Conservation (phyloP, 2,329 filamentous ascomycete species). For the Aspergillus quadrilineatus region DNA sequence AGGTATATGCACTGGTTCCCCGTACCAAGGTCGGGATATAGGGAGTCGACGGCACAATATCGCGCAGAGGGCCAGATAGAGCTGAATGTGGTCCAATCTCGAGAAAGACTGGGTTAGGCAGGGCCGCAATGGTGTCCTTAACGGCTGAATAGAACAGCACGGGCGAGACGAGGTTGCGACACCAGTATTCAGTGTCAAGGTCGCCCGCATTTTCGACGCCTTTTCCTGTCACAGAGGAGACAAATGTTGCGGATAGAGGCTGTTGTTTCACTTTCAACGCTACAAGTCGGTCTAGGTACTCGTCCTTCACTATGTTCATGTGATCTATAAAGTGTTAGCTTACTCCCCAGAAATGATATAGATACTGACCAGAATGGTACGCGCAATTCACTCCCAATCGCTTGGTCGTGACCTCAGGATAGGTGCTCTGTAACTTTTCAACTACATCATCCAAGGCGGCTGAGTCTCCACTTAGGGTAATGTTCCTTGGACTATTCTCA, state of each 20-base stretch:
- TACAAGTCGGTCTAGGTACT: background rate
- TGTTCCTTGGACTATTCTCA: background rate
- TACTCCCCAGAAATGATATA: background rate
- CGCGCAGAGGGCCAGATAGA: slow-evolving; percentile 31
- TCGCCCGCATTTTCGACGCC: background rate
- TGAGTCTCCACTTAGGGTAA: background rate
- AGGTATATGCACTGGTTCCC: slow-evolving; percentile 2
- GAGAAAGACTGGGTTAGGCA: slow-evolving; percentile 22
- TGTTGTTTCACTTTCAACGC: background rate
- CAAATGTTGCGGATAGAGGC: slow-evolving; percentile 11
- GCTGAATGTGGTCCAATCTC: slow-evolving; percentile 40
- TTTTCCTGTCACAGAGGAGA: slow-evolving; percentile 16
- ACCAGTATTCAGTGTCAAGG: slow-evolving; percentile 22
- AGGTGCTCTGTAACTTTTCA: background rate
- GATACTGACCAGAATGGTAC: slow-evolving; percentile 3
- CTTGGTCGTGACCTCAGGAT: background rate
- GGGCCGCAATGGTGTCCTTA: slow-evolving; percentile 4
- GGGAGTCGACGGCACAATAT: slow-evolving; percentile 12
- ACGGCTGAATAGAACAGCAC: slow-evolving; percentile 21
- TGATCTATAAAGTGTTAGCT: background rate
- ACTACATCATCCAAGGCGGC: background rate
- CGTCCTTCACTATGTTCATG: background rate
- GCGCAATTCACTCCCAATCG: background rate
- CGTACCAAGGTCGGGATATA: slow-evolving; percentile 7
- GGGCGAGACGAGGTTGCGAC: slow-evolving; percentile 21